Evolutionary conservation across 441 rosid species (phyloP).

Genomic region (Populus tomentosa): DNA sequence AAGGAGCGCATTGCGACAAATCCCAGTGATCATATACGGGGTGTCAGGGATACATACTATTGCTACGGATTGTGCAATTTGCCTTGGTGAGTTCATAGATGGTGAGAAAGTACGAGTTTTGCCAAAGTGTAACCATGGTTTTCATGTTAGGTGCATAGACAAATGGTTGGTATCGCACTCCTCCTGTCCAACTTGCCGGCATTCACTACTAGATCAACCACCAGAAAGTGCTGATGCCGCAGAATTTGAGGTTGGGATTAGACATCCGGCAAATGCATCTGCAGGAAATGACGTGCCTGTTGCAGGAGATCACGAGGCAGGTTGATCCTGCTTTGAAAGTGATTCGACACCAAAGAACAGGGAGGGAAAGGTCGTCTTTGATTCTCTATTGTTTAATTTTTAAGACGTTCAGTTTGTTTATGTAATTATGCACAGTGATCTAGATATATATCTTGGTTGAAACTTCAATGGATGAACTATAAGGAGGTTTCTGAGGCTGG

Average conservation of each 20-base stretch:
- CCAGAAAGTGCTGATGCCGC: conserved; percentile 23
- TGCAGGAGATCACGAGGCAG: conserved; percentile 31
- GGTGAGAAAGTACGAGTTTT: conserved; percentile 72
- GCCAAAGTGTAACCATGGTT: conserved; percentile 79
- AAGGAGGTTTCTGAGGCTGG: neutral
- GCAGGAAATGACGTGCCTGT: conserved; percentile 25
- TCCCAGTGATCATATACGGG: conserved; percentile 55
- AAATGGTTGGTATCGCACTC: conserved; percentile 73
- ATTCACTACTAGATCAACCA: conserved; percentile 42
- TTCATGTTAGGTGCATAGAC: conserved; percentile 77
- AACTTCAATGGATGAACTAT: neutral
- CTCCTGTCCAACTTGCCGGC: conserved; percentile 77
- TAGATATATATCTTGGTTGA: neutral
- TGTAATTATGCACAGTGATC: neutral
- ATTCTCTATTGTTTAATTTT: neutral
- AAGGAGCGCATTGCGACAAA: conserved; percentile 55
- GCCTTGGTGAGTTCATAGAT: conserved; percentile 66
- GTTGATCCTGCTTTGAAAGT: conserved; percentile 8
- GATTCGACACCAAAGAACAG: neutral
- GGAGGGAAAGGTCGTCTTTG: neutral
- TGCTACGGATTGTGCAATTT: conserved; percentile 75
- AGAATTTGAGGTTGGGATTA: conserved; percentile 13
- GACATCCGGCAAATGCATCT: conserved; percentile 19
- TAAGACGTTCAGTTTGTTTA: neutral
- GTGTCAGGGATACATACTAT: conserved; percentile 35